These are phyloP conservation scores for Hanseniaspora singularis DNA, from an alignment of 805 yeast species.

Conservation along the genomic window DNA sequence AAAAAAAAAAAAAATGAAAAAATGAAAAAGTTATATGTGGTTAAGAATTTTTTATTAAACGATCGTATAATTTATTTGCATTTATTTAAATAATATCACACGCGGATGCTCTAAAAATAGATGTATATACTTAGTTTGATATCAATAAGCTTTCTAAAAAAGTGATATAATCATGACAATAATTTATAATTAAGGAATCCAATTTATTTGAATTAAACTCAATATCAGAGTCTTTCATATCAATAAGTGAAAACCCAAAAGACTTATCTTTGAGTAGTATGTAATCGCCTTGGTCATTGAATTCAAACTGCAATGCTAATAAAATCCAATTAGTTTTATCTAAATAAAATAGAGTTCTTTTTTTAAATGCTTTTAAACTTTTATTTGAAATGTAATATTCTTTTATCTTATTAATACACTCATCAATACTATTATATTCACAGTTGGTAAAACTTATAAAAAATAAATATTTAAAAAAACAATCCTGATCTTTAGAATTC, in stretches of 20 bases:
- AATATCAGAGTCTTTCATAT: neutral
- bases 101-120: no score
- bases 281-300: neutral
- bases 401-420: neutral
- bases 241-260: neutral
- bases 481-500: no score
- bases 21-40: no score
- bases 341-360: neutral
- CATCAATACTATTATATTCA: neutral
- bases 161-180: no score
- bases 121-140: no score
- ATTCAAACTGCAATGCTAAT: neutral
- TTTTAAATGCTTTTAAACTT: neutral
- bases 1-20: no score
- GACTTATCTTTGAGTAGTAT: neutral
- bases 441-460: neutral
- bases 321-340: neutral
- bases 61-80: no score
- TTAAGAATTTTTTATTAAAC: no score
- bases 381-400: neutral
- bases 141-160: no score
- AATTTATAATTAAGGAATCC: no score
- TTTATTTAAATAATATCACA: no score
- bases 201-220: no score
- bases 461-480: neutral